A percentile compares a stretch with the other conserved stretches of the same genome.
Evolutionary conservation across 2,329 filamentous ascomycete genomes (phyloP).

Genomic region (Colletotrichum agaves): DNA sequence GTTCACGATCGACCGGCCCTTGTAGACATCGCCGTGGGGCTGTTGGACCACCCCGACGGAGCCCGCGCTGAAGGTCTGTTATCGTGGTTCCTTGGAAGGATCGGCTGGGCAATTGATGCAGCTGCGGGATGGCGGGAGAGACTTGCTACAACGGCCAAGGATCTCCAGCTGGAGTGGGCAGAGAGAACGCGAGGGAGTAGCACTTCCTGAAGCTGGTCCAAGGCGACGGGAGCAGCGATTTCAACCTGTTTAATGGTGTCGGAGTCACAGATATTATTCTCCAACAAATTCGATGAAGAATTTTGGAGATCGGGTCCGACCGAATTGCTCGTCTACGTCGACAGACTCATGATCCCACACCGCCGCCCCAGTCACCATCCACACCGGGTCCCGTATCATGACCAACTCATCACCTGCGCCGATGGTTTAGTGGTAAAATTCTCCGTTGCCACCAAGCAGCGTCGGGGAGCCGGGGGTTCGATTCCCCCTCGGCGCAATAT

Average conservation of each 20-base stretch:
- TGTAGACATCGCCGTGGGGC: slow-evolving; percentile 56
- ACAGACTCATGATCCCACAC: not conserved
- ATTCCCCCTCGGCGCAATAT: not conserved
- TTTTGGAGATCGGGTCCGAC: no score
- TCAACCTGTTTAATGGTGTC: no score
- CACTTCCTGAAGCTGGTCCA: not conserved
- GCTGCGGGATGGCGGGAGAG: slow-evolving; percentile 54
- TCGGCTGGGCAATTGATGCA: slow-evolving; percentile 47
- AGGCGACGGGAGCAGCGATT: no score
- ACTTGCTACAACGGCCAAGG: slow-evolving; percentile 45
- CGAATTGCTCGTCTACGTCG: no score
- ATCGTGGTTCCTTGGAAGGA: slow-evolving; percentile 52
- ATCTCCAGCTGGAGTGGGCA: slow-evolving; percentile 5
- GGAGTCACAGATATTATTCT: no score
- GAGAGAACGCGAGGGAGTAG: not conserved
- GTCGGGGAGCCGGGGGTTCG: slow-evolving; percentile 10
- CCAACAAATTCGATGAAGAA: no score
- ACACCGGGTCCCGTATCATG: fast-evolving
- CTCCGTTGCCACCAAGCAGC: slow-evolving; percentile 1
- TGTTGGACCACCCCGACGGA: slow-evolving; percentile 56
- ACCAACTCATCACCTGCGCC: not conserved
- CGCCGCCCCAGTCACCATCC: fast-evolving
- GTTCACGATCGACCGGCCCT: slow-evolving; percentile 50
- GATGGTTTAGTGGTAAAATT: slow-evolving; percentile 14
- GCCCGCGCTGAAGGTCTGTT: slow-evolving; percentile 57